Conservation (phyloP, 1,139 yeast species). For the Eremothecium coryli region DNA sequence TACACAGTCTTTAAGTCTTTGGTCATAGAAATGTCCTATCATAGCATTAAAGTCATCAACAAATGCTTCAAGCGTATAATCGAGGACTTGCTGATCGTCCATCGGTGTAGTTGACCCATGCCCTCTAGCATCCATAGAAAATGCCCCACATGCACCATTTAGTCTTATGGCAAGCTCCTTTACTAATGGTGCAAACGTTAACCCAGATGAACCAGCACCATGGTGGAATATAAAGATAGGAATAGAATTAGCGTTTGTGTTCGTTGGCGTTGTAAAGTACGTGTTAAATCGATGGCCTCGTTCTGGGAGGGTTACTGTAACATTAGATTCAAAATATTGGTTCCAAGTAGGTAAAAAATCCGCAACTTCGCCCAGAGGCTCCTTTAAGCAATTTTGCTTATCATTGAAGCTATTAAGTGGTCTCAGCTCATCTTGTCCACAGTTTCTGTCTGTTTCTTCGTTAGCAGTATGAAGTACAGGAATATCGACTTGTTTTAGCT, state of each 20-base stretch:
- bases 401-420: no score
- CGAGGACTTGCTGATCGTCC: constrained; percentile 24
- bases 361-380: constrained; percentile 16
- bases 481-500: no score
- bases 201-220: constrained; percentile 89
- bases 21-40: constrained; percentile 33
- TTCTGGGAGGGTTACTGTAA: constrained; percentile 20
- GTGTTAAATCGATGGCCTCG: constrained; percentile 41
- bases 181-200: constrained; percentile 59
- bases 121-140: constrained; percentile 73
- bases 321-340: constrained; percentile 34
- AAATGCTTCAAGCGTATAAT: constrained; percentile 45
- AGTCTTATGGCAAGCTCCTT: constrained; percentile 28
- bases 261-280: constrained; percentile 49
- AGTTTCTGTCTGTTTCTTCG: no score
- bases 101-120: constrained; percentile 51
- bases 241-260: constrained; percentile 19
- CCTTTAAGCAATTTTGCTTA: constrained; percentile 1
- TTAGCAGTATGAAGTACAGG: no score
- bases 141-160: constrained; percentile 40
- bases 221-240: constrained; percentile 74
- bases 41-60: constrained; percentile 49
- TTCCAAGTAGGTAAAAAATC: constrained; percentile 32
- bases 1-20: constrained; percentile 20
- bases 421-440: no score